Percentiles rank a stretch among this genome's conserved stretches.
phyloP scores from a whole-genome alignment of 192 early-diverging fungal species.

The Phycomyces nitens region DNA sequence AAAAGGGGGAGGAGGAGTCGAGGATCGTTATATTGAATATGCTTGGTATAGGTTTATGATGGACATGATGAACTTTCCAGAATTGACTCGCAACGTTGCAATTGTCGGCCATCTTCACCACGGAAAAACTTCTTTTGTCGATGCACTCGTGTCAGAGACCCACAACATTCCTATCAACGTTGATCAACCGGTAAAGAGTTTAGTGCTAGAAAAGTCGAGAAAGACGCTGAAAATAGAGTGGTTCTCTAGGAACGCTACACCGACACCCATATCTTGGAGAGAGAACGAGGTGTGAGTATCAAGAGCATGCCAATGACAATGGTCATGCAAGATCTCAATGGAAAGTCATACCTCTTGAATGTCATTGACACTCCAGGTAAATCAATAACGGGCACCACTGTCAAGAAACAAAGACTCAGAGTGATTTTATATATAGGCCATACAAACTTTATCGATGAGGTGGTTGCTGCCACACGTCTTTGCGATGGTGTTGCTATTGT shows the following conservation, averaged over 20 bases:
- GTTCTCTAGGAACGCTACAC: constrained; percentile 72
- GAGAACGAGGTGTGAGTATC: constrained; percentile 84
- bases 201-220: too few relatives aligned
- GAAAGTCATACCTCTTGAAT: constrained; percentile 88
- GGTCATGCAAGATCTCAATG: constrained; percentile 81
- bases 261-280: constrained; percentile 88
- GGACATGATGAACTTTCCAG: constrained; percentile 76
- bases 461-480: constrained; percentile 78
- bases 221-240: neutral
- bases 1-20: too few relatives aligned
- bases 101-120: constrained; percentile 96
- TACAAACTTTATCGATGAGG: constrained; percentile 93
- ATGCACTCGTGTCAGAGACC: constrained; percentile 87
- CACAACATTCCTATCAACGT: constrained; percentile 58
- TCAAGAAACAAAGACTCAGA: neutral
- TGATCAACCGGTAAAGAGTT: constrained; percentile 53
- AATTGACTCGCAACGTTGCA: constrained; percentile 83
- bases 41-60: constrained; percentile 82
- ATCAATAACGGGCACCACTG: neutral
- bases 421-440: constrained; percentile 57
- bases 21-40: too few relatives aligned
- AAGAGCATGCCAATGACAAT: constrained; percentile 93
- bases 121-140: constrained; percentile 93
- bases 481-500: constrained; percentile 89
- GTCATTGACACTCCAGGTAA: constrained; percentile 89